Conservation (phyloP, 2,329 filamentous ascomycete species). For the Ceratocystis smalleyi region DNA sequence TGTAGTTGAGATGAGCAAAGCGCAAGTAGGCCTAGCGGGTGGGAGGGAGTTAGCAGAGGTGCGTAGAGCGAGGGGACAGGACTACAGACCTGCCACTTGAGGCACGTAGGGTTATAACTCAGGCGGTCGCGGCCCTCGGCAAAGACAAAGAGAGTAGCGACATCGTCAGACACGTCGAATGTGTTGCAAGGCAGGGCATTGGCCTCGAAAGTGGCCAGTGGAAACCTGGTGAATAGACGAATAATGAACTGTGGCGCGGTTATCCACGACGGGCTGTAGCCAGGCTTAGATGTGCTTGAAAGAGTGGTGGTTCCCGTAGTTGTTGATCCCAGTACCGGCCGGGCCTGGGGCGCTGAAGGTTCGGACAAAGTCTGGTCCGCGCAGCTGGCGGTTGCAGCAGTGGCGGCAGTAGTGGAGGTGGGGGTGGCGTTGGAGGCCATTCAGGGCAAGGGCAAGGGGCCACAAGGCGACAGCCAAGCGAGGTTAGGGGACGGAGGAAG, state of each 20-base stretch:
- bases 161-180: slow-evolving; percentile 25
- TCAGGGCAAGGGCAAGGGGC: not conserved
- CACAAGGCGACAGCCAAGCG: not conserved
- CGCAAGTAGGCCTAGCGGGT: slow-evolving; percentile 57
- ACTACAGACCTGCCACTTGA: slow-evolving; percentile 79
- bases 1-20: slow-evolving; percentile 55
- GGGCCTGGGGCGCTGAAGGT: not conserved
- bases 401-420: not conserved
- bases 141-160: slow-evolving; percentile 61
- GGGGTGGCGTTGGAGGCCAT: not conserved
- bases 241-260: slow-evolving; percentile 60
- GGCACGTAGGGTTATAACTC: slow-evolving; percentile 80
- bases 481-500: not conserved
- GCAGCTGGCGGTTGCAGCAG: too few species aligned
- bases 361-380: too few species aligned
- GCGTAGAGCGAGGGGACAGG: not conserved
- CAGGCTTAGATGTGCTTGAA: not conserved
- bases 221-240: slow-evolving; percentile 69
- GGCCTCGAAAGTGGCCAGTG: slow-evolving; percentile 56
- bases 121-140: slow-evolving; percentile 47
- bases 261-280: slow-evolving; percentile 27
- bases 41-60: slow-evolving; percentile 7
- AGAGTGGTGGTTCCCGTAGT: too few species aligned
- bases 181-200: slow-evolving; percentile 58
- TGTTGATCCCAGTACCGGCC: not conserved